Evolutionary conservation across 139 green algal species (phyloP).

Genomic region (Chlamydomonas schloesseri): DNA sequence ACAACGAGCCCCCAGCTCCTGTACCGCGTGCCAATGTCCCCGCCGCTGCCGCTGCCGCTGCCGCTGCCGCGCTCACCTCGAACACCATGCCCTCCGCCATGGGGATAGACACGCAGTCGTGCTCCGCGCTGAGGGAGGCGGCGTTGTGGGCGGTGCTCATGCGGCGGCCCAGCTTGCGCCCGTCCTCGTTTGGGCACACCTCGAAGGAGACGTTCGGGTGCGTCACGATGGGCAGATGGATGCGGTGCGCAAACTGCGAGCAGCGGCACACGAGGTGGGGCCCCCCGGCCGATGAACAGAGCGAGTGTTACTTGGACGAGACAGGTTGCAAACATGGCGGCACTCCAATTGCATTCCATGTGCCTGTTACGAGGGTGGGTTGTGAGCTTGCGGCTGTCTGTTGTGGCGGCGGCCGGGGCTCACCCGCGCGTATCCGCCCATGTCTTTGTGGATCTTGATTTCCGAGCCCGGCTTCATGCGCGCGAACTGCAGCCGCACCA

Average conservation of each 20-base stretch:
- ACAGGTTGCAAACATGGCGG: too few relatives aligned
- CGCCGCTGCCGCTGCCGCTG: too few relatives aligned
- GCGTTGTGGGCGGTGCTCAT: too few relatives aligned
- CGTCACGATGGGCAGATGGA: constrained; percentile 71
- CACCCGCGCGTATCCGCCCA: constrained; percentile 70
- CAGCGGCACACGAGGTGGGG: too few relatives aligned
- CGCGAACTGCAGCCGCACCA: constrained; percentile 81
- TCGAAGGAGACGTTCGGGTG: constrained; percentile 53
- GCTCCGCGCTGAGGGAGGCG: neutral
- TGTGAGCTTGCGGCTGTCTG: too few relatives aligned
- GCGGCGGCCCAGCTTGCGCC: neutral
- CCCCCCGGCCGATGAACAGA: too few relatives aligned
- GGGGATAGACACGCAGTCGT: constrained; percentile 49
- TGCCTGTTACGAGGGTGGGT: too few relatives aligned
- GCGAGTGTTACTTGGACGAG: too few relatives aligned
- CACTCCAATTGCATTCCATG: too few relatives aligned
- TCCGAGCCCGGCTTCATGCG: constrained; percentile 63
- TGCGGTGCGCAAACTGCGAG: constrained; percentile 66
- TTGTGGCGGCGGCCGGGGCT: neutral
- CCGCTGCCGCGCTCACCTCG: constrained; percentile 53
- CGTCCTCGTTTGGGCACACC: constrained; percentile 25
- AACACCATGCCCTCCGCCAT: constrained; percentile 76
- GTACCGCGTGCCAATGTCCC: too few relatives aligned
- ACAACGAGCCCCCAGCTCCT: too few relatives aligned
- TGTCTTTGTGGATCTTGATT: constrained; percentile 66